Percentiles rank a stretch among this genome's conserved stretches.
These are phyloP conservation scores for Ceratobasidium sp. DNA, from an alignment of 1,284 basidiomycete species.

Conservation along the genomic window DNA sequence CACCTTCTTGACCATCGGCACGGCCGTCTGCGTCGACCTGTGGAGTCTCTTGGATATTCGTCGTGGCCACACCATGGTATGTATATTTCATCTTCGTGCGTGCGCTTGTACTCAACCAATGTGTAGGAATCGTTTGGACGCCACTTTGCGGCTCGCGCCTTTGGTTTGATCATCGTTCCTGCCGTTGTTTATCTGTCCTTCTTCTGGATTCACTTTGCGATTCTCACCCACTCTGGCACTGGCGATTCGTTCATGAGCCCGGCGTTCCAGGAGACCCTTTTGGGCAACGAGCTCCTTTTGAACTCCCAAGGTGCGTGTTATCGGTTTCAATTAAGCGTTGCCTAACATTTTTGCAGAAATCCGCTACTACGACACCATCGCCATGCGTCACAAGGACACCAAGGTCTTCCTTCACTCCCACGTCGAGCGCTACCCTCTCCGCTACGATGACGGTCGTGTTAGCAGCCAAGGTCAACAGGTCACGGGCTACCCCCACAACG, in stretches of 20 bases:
- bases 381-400: slow-evolving; percentile 90
- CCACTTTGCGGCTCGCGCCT: slow-evolving; percentile 87
- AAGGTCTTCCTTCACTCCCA: slow-evolving; percentile 96
- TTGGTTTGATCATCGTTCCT: slow-evolving; percentile 90
- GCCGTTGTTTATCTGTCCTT: slow-evolving; percentile 92
- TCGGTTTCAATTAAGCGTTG: background rate
- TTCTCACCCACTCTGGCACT: slow-evolving; percentile 90
- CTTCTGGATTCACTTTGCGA: slow-evolving; percentile 95
- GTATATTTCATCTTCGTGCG: slow-evolving; percentile 49
- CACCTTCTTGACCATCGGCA: slow-evolving; percentile 89
- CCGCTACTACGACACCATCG: slow-evolving; percentile 90
- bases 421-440: slow-evolving; percentile 86
- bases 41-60: slow-evolving; percentile 94
- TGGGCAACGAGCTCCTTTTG: slow-evolving; percentile 90
- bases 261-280: slow-evolving; percentile 95
- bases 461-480: slow-evolving; percentile 98
- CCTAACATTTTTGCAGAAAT: slow-evolving; percentile 69
- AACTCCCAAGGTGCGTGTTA: slow-evolving; percentile 80
- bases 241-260: slow-evolving; percentile 99
- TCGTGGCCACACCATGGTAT: slow-evolving; percentile 84
- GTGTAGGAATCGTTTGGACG: slow-evolving; percentile 85
- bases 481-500: slow-evolving; percentile 94
- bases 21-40: slow-evolving; percentile 91
- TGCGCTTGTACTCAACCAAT: background rate
- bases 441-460: slow-evolving; percentile 96